Base-by-base conservation (phyloP, 768 basidiomycete genomes). In the Pleurotus tuber-regium region DNA sequence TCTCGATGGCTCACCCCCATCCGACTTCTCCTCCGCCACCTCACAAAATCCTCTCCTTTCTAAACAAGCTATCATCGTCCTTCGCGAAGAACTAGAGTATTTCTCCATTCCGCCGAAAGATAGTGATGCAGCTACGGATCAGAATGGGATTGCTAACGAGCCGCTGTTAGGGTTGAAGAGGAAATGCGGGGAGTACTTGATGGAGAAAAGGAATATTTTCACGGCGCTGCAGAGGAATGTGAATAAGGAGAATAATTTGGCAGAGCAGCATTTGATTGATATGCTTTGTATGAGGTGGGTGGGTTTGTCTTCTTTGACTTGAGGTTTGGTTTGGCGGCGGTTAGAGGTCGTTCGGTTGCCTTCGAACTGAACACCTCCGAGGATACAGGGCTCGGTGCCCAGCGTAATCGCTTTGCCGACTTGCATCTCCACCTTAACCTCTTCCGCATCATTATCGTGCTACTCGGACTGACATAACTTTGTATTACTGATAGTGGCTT, bases 211-310 rank as follows among this genome's bases (percentile, higher is more conserved):
- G 63, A 91, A 87, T 68, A 97, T 99, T 62, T 99, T 99, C 67
- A 96, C 96, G 2, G 97, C 97, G 33, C 75, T 99, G 51, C 96
- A 99, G 76, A 80, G 97, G 61, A 99, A 99, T 69, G 96, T 98
- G 57, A 96, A 96, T 72, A 96, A 96, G 76, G 96, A 98, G 74
- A 98, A 98, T 66, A 98, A 99, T 67, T 78, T 97, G 49, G 97
- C 97, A 14, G 97, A 99, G 70, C 96, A 98, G 71, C 97, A 99
- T 73, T 74, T 99, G 61, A 99, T 99, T 70, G 97, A 98, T 71
- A 99, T 99, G 97, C 77, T 99, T 56, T 98, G 96, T 73, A 97
- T 98, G 92, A 97, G 94, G 96, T 96, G 65, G 36, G 71, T 55
- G 33, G 23, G n/a, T 39, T 40, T 10, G 40, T 33, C 42, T 54